These are phyloP conservation scores for Mrakiaceae sp. DNA, from an alignment of 1,284 basidiomycete genomes.

Conservation along the genomic window DNA sequence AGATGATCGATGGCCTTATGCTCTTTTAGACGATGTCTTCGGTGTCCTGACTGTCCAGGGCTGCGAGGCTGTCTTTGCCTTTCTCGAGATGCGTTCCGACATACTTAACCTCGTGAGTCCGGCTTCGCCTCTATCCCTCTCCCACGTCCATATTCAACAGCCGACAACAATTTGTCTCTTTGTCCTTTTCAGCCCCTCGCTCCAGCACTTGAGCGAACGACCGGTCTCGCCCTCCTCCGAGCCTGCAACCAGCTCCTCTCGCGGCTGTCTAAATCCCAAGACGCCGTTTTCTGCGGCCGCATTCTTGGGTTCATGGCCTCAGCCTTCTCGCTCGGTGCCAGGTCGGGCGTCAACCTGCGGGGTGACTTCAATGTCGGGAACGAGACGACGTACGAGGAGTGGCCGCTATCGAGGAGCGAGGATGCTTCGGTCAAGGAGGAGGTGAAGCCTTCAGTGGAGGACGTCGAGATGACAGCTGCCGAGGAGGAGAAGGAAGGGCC, in stretches of 20 bases:
- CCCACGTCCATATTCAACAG: neutral
- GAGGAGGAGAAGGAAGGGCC: constrained; percentile 9
- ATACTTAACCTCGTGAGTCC: constrained; percentile 13
- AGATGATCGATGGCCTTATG: constrained; percentile 7
- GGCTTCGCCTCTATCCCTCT: neutral
- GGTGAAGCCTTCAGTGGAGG: neutral
- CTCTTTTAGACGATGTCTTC: constrained; percentile 12
- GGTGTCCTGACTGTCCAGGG: constrained; percentile 4
- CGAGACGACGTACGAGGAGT: constrained; percentile 8
- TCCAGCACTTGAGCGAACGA: neutral
- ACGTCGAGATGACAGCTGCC: constrained; percentile 1
- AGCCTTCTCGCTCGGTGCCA: constrained; percentile 10
- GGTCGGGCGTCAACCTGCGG: constrained; percentile 15
- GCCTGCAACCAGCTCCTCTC: constrained; percentile 15
- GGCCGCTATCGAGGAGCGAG: neutral
- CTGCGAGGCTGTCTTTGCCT: constrained; percentile 9
- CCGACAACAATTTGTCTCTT: neutral
- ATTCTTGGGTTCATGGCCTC: constrained; percentile 14
- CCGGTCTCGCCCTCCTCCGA: constrained; percentile 16
- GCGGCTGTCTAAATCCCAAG: constrained; percentile 13
- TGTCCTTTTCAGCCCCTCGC: constrained; percentile 4
- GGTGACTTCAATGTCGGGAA: constrained; percentile 15
- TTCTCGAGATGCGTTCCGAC: constrained; percentile 11
- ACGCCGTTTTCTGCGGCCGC: constrained; percentile 15
- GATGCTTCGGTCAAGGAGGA: neutral